Base-by-base conservation (phyloP, 306 rosid genomes). In the Crotalaria pallida region DNA sequence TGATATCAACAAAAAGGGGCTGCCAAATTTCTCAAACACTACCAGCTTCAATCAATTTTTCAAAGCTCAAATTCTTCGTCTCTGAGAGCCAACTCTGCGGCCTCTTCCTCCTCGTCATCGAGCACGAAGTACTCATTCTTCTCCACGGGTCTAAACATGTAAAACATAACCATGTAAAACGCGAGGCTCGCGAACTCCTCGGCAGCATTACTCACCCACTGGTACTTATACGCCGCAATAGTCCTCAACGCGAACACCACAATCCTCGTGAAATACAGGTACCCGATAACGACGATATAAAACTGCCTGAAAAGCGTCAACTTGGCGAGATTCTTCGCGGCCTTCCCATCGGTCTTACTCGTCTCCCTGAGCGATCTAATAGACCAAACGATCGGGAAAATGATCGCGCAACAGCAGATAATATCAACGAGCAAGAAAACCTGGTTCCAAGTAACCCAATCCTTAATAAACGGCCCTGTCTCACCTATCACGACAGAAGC, bases 381-480 rank as follows among this genome's bases (percentile, higher is more conserved):
- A 0, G 98, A 90, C 98, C 98, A 93, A 6, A 93, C 96, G 45
- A 93, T 93, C 1, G 98, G 96, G 76, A 90, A 93, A 33, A 93
- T 90, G 33, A 93, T 93, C 4, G 96, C 97, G 44, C 98, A 93
- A 73, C 97, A 93, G 63, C 97, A 93, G 17, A 90, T 84, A 17
- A 93, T 87, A 71, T 93, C 98, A 9, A 93, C 98, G 40, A 93
- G 81, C 85, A 90, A 75, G 82, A 93, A 93, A 6, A 93, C 85
- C 80, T 90, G 97, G 43, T 90, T 93, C 97, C 98, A 93, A 2
- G 98, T 90, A 11, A 88, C 96, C 97, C 96, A 93, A 26, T 93
- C 97, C 80, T 88, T 90, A 22, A 93, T 90, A 40, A 93, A 93
- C 0, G 97, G 98, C 21, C 98, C 98, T 0, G 94, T 93, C 66